phyloP scores from a whole-genome alignment of 345 rosid species.

The Excoecaria agallocha region DNA sequence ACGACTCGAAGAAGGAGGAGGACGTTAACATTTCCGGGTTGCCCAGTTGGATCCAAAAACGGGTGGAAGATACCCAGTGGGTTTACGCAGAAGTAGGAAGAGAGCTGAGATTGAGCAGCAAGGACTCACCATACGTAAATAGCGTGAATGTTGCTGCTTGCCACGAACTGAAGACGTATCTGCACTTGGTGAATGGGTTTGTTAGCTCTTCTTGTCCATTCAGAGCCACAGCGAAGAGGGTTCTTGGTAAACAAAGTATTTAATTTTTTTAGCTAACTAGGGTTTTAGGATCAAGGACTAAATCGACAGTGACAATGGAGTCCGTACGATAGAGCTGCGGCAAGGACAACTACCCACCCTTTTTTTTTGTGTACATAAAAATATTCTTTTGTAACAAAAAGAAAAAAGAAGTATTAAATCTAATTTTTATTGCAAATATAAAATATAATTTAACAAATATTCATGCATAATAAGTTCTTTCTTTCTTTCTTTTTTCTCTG shows the following conservation, averaged over 20 bases:
- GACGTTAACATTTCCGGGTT: slow-evolving; percentile 21
- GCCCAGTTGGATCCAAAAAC: slow-evolving; percentile 26
- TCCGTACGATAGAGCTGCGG: not conserved
- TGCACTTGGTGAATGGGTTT: slow-evolving; percentile 41
- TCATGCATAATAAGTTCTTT: too few species aligned
- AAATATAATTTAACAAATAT: too few species aligned
- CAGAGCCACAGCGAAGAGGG: slow-evolving; percentile 33
- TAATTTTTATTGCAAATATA: too few species aligned
- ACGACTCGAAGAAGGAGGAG: slow-evolving; percentile 13
- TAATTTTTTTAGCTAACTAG: not conserved
- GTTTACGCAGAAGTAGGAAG: slow-evolving; percentile 23
- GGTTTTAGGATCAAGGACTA: not conserved
- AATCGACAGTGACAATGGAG: not conserved
- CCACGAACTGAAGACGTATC: slow-evolving; percentile 31
- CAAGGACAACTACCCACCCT: not conserved
- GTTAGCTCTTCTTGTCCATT: slow-evolving; percentile 53
- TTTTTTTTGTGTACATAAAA: not conserved
- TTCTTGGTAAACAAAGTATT: slow-evolving; percentile 1
- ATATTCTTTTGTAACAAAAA: not conserved
- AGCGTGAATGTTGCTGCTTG: slow-evolving; percentile 19
- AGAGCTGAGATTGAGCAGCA: slow-evolving; percentile 30
- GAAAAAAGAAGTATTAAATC: too few species aligned
- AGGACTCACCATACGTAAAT: slow-evolving; percentile 23
- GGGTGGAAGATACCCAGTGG: slow-evolving; percentile 26
- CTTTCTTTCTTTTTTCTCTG: too few species aligned